phyloP scores from a whole-genome alignment of 805 yeast genomes.

The Saturnispora diversa region DNA sequence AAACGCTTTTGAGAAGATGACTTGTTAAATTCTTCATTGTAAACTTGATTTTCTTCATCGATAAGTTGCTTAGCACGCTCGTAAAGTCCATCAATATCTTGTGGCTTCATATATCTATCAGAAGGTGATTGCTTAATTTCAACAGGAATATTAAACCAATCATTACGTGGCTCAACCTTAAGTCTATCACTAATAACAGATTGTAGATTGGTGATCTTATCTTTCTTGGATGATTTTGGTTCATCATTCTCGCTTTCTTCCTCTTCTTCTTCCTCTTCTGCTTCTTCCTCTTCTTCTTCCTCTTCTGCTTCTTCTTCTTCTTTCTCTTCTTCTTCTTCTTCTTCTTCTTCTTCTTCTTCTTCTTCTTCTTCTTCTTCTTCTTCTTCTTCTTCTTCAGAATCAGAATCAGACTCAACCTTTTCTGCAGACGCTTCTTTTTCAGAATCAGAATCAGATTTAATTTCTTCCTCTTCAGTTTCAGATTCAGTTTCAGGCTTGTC shows the following conservation, averaged over 20 bases:
- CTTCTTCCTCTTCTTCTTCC: conserved; percentile 22
- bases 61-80: conserved; percentile 60
- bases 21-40: conserved; percentile 64
- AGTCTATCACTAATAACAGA: conserved; percentile 52
- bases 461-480: conserved; percentile 34
- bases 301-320: conserved; percentile 30
- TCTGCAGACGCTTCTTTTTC: conserved; percentile 31
- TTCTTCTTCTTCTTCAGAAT: conserved; percentile 24
- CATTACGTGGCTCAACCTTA: conserved; percentile 51
- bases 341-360: conserved; percentile 24
- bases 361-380: conserved; percentile 28
- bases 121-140: conserved; percentile 23
- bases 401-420: conserved; percentile 28
- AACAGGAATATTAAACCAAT: conserved; percentile 66
- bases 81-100: conserved; percentile 51
- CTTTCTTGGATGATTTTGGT: conserved; percentile 24
- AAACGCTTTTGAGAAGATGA: conserved; percentile 79
- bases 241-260: conserved; percentile 26
- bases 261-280: conserved; percentile 27
- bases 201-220: conserved; percentile 30
- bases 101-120: conserved; percentile 36
- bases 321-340: conserved; percentile 24
- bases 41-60: conserved; percentile 62
- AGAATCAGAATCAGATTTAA: conserved; percentile 25
- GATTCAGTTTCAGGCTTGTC: conserved; percentile 27